Base-by-base conservation (phyloP, 1,284 basidiomycete species). In the Polyporus tsugae region DNA sequence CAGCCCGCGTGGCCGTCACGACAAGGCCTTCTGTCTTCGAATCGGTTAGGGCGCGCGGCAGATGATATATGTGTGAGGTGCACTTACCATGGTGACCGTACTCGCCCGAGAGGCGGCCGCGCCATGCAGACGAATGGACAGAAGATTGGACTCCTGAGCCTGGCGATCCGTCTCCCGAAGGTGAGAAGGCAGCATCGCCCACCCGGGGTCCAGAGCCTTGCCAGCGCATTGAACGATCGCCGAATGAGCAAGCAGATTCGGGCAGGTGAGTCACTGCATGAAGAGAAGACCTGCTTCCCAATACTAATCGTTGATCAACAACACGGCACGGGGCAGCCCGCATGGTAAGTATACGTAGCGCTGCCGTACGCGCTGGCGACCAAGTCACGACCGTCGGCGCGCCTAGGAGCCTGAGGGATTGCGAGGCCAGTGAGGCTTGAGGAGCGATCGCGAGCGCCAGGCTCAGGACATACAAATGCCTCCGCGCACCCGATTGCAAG, bases 71-170 rank as follows among this genome's bases (percentile, higher is more conserved):
- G 41, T 17, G 29, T 35, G 15, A 36, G 29, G 17, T 36, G 19
- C 33, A 22, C 41, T 46, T 62, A 62, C 60, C 44, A 61, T 61
- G 41, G 41, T 46, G 60, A n/a, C 60, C 60, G 60, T 58, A 1
- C 55, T 22, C 9, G 35, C 17, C 55, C 55, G 55, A n/a, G 9
- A 38, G 55, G 22, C 22, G 46, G 41, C 22, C 46, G 10, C 4
- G 22, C 46, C 55, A 58, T 38, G 35, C 35, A 19, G 55, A 22
- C 25, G 52, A 35, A 33, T 35, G 55, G 55, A 38, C 29, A 38
- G 55, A 58, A n/a, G 19, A 19, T 17, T 35, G 25, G 29, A 25
- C 17, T n/a, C 15, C 2, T n/a, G 19, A 13, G 9, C 46, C 22
- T 25, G 35, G n/a, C 19, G 35, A 58, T 58, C 55, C 55, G n/a